A percentile compares a stretch with the other conserved stretches of the same genome.
These are phyloP conservation scores for Fraxinus cuspidata DNA, from an alignment of 257 asterid genomes.

Conservation along the genomic window DNA sequence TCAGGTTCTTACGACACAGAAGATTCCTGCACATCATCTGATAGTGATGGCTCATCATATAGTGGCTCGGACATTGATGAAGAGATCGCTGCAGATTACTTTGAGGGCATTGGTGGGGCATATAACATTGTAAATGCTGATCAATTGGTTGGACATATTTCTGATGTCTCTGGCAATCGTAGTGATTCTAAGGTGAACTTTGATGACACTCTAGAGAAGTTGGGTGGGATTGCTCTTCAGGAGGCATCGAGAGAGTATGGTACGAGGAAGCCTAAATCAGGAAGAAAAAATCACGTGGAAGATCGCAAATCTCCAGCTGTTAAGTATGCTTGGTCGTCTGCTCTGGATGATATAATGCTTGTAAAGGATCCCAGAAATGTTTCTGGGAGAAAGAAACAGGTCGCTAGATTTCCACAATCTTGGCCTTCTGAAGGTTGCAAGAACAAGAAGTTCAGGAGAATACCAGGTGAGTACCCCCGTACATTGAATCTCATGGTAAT, in stretches of 20 bases:
- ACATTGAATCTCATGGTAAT: neutral
- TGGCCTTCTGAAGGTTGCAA: conserved; percentile 69
- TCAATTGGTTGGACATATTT: conserved; percentile 50
- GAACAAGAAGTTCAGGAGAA: conserved; percentile 52
- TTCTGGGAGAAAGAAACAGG: conserved; percentile 77
- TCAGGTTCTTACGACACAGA: conserved; percentile 54
- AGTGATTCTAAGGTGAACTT: conserved; percentile 40
- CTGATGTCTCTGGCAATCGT: conserved; percentile 39
- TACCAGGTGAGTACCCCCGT: conserved; percentile 48
- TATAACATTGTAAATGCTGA: conserved; percentile 47
- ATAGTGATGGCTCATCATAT: conserved; percentile 46
- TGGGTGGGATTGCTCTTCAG: conserved; percentile 80
- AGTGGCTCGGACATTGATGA: conserved; percentile 82
- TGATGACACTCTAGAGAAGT: conserved; percentile 54
- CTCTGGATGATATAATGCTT: conserved; percentile 59
- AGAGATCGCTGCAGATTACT: conserved; percentile 85
- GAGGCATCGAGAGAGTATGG: conserved; percentile 84
- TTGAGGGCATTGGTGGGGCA: conserved; percentile 76
- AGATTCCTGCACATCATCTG: conserved; percentile 54
- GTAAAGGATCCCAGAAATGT: conserved; percentile 71
- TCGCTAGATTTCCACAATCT: conserved; percentile 52
- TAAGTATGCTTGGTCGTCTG: conserved; percentile 38
- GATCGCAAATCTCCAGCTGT: conserved; percentile 34
- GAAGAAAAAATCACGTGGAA: conserved; percentile 39
- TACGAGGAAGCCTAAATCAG: conserved; percentile 41